Evolutionary conservation across 2,329 filamentous ascomycete genomes (phyloP).

Genomic region (Daldinia sp.): DNA sequence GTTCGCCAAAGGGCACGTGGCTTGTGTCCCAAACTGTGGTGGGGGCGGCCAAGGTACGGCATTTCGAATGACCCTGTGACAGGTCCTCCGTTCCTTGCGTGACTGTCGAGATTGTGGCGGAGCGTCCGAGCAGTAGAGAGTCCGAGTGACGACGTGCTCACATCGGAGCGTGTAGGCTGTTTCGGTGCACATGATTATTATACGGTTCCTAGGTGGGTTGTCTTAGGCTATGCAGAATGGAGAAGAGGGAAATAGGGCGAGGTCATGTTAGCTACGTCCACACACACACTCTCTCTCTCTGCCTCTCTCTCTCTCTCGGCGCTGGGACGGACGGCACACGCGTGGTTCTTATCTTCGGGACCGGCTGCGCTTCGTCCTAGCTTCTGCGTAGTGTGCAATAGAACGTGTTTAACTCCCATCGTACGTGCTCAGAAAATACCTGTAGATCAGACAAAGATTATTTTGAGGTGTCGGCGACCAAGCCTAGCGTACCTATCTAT

Average conservation of each 20-base stretch:
- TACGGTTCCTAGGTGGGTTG: not conserved
- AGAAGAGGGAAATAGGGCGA: not conserved
- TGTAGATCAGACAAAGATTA: constrained; percentile 1
- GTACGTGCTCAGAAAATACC: constrained; percentile 2
- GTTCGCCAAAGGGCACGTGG: constrained; percentile 55
- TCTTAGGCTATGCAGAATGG: not conserved
- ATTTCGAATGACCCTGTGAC: constrained; percentile 54
- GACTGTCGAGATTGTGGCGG: constrained; percentile 40
- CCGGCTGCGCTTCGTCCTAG: not conserved
- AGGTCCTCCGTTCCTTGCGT: constrained; percentile 49
- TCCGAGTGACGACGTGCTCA: constrained; percentile 58
- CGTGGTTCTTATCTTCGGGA: constrained; percentile 23
- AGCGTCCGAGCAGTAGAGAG: constrained; percentile 56
- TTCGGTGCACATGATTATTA: constrained; percentile 57
- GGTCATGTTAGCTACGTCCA: not conserved
- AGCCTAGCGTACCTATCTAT: not conserved
- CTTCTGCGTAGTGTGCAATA: constrained; percentile 12
- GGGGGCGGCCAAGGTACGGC: constrained; percentile 59
- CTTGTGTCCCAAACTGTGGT: constrained; percentile 51
- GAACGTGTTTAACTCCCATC: not conserved
- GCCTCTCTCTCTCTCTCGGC: not conserved
- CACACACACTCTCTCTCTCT: too few species aligned
- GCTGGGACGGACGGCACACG: constrained; percentile 1
- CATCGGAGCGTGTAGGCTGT: constrained; percentile 60
- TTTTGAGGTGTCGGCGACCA: constrained; percentile 23